These are phyloP conservation scores for Ustilago hordei DNA, from an alignment of 1,284 basidiomycete genomes.

Conservation along the genomic window DNA sequence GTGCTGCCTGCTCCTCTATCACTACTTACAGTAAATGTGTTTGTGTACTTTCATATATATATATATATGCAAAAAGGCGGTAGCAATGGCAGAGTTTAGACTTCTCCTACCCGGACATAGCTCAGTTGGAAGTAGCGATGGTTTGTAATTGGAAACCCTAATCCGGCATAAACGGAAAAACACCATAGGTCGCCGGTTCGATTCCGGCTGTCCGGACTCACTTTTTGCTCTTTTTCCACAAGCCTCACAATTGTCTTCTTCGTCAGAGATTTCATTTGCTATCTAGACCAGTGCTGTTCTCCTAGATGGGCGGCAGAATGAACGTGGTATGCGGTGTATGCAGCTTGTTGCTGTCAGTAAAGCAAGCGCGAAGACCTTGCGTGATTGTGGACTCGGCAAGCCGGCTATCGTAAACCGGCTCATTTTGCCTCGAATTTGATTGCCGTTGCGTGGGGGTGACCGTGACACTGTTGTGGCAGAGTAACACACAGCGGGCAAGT, in stretches of 20 bases:
- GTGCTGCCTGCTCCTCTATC: no score
- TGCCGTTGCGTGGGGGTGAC: constrained; percentile 1
- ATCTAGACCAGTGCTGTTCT: no score
- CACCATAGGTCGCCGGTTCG: constrained; percentile 59
- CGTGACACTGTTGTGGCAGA: not conserved
- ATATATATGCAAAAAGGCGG: no score
- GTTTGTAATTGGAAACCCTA: constrained; percentile 58
- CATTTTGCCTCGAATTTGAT: constrained; percentile 6
- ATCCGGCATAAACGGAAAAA: constrained; percentile 47
- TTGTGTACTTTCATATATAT: no score
- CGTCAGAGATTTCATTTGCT: not conserved
- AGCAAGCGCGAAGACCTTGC: not conserved
- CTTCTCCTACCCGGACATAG: constrained; percentile 35
- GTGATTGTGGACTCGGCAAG: not conserved
- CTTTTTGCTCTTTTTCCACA: constrained; percentile 8
- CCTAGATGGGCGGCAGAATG: no score
- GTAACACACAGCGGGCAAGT: not conserved
- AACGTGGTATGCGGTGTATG: no score
- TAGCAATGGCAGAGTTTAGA: fast-evolving
- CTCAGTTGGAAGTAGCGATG: constrained; percentile 61
- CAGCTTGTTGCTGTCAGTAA: no score
- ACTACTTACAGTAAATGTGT: no score
- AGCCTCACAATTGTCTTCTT: not conserved
- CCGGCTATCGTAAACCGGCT: constrained; percentile 1
- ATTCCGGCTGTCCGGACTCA: constrained; percentile 54